Base-by-base conservation (phyloP, 1,284 basidiomycete genomes). In the Austropuccinia psidii region DNA sequence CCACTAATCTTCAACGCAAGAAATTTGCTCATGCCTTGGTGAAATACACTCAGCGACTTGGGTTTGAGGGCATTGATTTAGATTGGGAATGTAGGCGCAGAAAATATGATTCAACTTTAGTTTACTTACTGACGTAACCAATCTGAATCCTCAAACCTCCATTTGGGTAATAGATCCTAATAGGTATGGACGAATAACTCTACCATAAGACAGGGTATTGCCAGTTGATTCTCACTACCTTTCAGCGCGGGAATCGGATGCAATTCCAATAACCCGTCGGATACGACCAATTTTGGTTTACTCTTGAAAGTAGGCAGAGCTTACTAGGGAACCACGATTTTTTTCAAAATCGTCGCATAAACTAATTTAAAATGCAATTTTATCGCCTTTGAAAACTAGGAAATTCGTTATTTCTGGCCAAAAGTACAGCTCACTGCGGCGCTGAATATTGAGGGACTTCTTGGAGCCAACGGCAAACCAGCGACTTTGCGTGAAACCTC, bases 1-100 rank as follows among this genome's bases (percentile, higher is more conserved):
- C 57, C 8, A 61, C 57, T 33, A 29, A 8, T n/a, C 1, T 27
- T 24, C 21, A 37, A 2, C 57, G 69, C 11, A 49, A 50, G 19
- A 50, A 50, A 35, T 72, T 60, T 35, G 69, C 69, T 11, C 39
- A 54, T 19, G n/a, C 29, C 4, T 29, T 70, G 19, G 55, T 70
- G 9, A 29, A 58, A 6, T 60, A 45, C 21, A 41, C 67, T 8
- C 45, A 70, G 45, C 58, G 60, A 45, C 47, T 47, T n/a, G 67
- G 55, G 7, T 70, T 70, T 47, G 33, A 35, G 31, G 54, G 67
- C 9, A n/a, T 70, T 15, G 67, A 70, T 35, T 31, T 52, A 21
- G 64, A 68, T 27, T 68, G 65, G 65, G 65, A 68, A 68, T 43
- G 65, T 68, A 29, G 31, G 50, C 27, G 7, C 54, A 11, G 9